A percentile compares a stretch with the other conserved stretches of the same genome.
These are phyloP conservation scores for Chlamydomonas asymmetrica DNA, from an alignment of 139 green algal genomes.

Conservation along the genomic window DNA sequence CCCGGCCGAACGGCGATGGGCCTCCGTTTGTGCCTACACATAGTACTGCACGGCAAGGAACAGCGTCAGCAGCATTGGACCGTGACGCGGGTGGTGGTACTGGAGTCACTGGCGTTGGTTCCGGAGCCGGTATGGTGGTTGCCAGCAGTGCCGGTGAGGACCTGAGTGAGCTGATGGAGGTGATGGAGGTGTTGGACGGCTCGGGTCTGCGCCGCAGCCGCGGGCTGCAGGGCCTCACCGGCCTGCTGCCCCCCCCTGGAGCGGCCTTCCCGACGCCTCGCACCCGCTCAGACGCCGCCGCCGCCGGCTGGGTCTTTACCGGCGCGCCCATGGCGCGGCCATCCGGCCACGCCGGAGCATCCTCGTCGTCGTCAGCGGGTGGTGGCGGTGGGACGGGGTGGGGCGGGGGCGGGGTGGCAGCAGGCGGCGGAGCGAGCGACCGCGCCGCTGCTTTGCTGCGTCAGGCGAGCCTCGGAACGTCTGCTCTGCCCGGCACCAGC, in stretches of 20 bases:
- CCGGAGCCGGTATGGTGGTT: background rate
- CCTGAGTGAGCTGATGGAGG: constrained; percentile 21
- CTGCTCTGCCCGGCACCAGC: too few species aligned
- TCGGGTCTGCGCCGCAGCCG: constrained; percentile 2
- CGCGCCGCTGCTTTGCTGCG: too few species aligned
- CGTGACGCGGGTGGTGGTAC: background rate
- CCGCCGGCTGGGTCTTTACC: background rate
- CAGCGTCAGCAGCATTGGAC: background rate
- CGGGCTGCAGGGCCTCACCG: background rate
- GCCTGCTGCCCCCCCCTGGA: too few species aligned
- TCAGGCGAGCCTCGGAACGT: too few species aligned
- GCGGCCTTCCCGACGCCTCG: too few species aligned
- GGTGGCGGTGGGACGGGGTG: background rate
- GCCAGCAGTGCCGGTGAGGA: background rate
- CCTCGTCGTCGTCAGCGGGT: background rate
- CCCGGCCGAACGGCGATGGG: background rate
- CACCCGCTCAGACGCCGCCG: background rate
- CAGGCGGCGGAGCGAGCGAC: too few species aligned
- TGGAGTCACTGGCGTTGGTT: constrained; percentile 17
- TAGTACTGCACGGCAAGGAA: background rate
- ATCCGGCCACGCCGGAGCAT: background rate
- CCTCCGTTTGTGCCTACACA: too few species aligned
- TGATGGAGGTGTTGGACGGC: constrained; percentile 20
- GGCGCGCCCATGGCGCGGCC: too few species aligned
- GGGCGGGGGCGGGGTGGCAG: background rate